phyloP scores from a whole-genome alignment of 31 red algal species.

The Odonthalia washingtoniensis region DNA sequence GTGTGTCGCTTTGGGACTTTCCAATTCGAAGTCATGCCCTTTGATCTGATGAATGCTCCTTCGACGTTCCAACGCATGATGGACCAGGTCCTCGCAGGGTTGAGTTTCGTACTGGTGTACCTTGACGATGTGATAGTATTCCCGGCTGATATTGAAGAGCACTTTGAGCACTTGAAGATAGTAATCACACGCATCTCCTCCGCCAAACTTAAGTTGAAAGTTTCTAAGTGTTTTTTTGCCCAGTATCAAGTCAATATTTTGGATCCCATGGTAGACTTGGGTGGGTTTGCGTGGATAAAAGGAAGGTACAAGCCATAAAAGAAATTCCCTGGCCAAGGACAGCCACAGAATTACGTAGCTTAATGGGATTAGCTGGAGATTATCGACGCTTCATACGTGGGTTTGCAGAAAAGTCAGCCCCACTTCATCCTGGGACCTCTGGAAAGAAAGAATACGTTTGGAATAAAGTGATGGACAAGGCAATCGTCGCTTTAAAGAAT shows the following conservation, averaged over 20 bases:
- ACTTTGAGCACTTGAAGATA: neutral
- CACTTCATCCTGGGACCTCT: neutral
- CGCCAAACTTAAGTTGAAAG: neutral
- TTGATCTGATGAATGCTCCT: neutral
- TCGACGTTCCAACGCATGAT: no score
- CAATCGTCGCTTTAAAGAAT: conserved; percentile 13
- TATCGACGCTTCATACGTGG: conserved; percentile 16
- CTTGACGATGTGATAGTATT: conserved; percentile 34
- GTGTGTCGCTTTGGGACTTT: neutral
- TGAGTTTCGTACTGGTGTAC: conserved; percentile 12
- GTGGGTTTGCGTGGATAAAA: neutral
- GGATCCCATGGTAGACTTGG: neutral
- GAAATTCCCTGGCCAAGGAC: neutral
- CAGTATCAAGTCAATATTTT: neutral
- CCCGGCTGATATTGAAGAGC: neutral
- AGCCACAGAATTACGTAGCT: neutral
- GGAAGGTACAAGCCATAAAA: neutral
- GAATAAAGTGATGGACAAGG: neutral
- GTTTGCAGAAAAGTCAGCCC: conserved; percentile 1
- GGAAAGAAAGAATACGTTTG: conserved; percentile 16
- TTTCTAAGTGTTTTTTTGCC: conserved; percentile 9
- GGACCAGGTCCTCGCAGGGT: no score
- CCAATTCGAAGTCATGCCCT: neutral
- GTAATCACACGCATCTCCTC: conserved; percentile 2
- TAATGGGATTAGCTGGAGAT: conserved; percentile 23